A percentile compares a stretch with the other conserved stretches of the same genome.
Conservation (phyloP, 2,329 filamentous ascomycete species). For the Ceratocystis alfenasii region DNA sequence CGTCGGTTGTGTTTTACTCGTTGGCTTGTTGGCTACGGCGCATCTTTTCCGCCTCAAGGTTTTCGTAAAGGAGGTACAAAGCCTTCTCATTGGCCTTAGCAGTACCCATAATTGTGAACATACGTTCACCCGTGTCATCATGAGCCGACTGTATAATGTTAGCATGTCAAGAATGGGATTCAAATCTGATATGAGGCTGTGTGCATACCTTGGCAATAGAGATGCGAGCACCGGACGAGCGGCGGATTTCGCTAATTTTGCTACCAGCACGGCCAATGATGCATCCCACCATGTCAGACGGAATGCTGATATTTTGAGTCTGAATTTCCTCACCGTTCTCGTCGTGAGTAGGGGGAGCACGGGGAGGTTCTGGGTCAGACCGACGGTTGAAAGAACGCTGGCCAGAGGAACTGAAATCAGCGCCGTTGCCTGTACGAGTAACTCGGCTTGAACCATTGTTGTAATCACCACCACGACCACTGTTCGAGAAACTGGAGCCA, state of each 20-base stretch:
- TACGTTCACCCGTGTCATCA: constrained; percentile 93
- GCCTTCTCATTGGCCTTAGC: constrained; percentile 90
- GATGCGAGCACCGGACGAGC: constrained; percentile 90
- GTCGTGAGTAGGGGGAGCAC: constrained; percentile 76
- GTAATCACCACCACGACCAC: constrained; percentile 40
- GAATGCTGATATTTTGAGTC: constrained; percentile 99
- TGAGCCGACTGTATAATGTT: constrained; percentile 56
- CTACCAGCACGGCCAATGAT: constrained; percentile 91
- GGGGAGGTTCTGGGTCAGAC: constrained; percentile 70
- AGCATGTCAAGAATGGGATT: neutral
- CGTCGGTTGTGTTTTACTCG: constrained; percentile 34
- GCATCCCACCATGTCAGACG: constrained; percentile 98
- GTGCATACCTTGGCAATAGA: constrained; percentile 74
- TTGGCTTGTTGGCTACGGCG: constrained; percentile 66
- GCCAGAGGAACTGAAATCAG: constrained; percentile 83
- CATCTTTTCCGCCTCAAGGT: constrained; percentile 97
- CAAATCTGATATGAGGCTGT: neutral
- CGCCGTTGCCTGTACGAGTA: constrained; percentile 93
- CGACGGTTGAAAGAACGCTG: constrained; percentile 61
- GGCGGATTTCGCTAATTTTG: constrained; percentile 98
- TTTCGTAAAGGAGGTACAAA: constrained; percentile 93
- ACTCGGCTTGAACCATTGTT: constrained; percentile 54
- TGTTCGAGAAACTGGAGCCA: constrained; percentile 29
- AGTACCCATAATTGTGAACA: constrained; percentile 99
- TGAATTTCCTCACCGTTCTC: constrained; percentile 97